A percentile compares a stretch with the other conserved stretches of the same genome.
Evolutionary conservation across 345 rosid species (phyloP).

Genomic region (Bruguiera parviflora): DNA sequence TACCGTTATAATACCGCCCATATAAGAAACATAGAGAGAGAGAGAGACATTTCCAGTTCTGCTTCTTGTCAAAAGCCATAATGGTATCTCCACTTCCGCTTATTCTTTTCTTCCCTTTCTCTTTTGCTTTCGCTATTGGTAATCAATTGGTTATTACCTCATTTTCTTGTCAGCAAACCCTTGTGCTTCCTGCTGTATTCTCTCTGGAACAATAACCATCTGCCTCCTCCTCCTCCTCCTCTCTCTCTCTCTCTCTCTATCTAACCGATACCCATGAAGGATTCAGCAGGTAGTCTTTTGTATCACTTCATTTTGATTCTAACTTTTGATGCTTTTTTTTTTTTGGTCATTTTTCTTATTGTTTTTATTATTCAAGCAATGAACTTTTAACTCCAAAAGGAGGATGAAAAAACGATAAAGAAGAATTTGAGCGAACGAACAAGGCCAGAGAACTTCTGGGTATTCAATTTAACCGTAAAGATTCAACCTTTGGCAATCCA

Average conservation of each 20-base stretch:
- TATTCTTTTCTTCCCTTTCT: slow-evolving; percentile 5
- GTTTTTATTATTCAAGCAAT: neutral
- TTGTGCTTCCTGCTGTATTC: neutral
- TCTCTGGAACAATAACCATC: slow-evolving; percentile 6
- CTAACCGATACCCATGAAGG: slow-evolving; percentile 12
- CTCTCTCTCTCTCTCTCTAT: neutral
- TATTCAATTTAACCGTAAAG: neutral
- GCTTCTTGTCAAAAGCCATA: slow-evolving; percentile 14
- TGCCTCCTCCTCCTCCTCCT: slow-evolving; percentile 1
- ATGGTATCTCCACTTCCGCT: slow-evolving; percentile 29
- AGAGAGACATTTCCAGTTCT: neutral
- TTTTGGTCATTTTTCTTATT: too few species aligned
- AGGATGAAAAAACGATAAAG: neutral
- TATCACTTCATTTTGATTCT: neutral
- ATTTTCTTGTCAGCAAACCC: neutral
- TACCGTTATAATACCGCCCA: neutral
- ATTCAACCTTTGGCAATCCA: neutral
- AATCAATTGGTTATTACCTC: neutral
- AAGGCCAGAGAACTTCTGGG: slow-evolving; percentile 1
- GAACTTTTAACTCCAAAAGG: neutral
- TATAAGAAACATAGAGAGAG: neutral
- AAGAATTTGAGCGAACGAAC: neutral
- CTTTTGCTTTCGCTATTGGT: neutral
- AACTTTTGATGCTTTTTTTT: neutral
- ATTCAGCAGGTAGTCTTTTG: slow-evolving; percentile 9